phyloP scores from a whole-genome alignment of 495 filamentous ascomycete genomes.

The Talaromyces nanjingensis region DNA sequence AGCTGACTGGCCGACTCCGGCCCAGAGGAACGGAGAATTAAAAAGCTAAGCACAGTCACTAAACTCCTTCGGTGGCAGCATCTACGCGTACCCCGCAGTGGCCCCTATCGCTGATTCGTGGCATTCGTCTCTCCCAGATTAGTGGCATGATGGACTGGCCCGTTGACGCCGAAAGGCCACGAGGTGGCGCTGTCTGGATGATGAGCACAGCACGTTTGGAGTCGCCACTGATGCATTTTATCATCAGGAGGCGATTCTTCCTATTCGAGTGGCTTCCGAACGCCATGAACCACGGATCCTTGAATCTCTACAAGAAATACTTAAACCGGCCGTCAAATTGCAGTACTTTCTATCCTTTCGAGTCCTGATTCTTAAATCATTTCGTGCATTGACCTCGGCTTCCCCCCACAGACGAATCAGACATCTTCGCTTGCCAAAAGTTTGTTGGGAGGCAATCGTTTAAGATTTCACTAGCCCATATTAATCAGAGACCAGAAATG shows the following conservation, averaged over 20 bases:
- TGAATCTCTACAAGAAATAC: background rate
- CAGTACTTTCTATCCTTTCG: background rate
- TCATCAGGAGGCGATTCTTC: background rate
- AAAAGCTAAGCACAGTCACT: background rate
- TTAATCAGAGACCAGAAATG: background rate
- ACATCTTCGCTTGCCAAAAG: background rate
- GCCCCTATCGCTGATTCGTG: background rate
- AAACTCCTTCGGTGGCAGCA: background rate
- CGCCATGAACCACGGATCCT: background rate
- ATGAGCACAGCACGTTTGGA: background rate
- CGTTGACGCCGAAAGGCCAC: background rate
- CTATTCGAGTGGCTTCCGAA: background rate
- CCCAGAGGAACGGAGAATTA: background rate
- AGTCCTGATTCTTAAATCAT: background rate
- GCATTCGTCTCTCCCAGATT: background rate
- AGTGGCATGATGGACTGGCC: background rate
- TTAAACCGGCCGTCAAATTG: background rate
- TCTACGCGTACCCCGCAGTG: background rate
- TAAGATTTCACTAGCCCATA: background rate
- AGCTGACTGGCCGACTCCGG: background rate
- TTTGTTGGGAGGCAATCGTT: background rate
- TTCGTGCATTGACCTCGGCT: background rate
- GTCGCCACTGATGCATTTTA: background rate
- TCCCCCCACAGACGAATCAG: background rate
- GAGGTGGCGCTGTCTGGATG: background rate